These are phyloP conservation scores for Metschnikowia picachoensis DNA, from an alignment of 805 yeast species.

Conservation along the genomic window DNA sequence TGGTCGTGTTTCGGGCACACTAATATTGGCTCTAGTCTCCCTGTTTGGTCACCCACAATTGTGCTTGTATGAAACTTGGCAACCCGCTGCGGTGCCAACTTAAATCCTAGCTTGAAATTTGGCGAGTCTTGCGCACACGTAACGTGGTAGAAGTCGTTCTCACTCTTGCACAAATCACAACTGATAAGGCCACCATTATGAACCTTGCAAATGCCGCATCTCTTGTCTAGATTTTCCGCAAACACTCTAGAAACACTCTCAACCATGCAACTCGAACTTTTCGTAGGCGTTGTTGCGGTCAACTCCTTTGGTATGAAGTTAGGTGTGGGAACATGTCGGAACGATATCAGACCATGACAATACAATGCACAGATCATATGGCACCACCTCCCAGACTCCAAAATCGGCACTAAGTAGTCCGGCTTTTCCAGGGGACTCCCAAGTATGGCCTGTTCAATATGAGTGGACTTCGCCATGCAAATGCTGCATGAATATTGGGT, in stretches of 20 bases:
- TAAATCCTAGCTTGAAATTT: conserved; percentile 53
- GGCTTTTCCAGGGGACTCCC: conserved; percentile 44
- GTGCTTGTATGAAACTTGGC: conserved; percentile 14
- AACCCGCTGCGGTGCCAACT: conserved; percentile 24
- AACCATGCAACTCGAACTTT: conserved; percentile 16
- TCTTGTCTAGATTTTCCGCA: conserved; percentile 23
- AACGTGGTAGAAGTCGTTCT: conserved; percentile 36
- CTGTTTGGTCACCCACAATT: conserved; percentile 25
- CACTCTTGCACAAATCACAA: conserved; percentile 44
- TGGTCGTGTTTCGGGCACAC: conserved; percentile 41
- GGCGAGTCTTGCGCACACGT: conserved; percentile 56
- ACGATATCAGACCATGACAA: conserved; percentile 33
- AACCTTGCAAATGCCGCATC: conserved; percentile 45
- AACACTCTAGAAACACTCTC: conserved; percentile 28
- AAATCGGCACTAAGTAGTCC: conserved; percentile 68
- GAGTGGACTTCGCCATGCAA: conserved; percentile 55
- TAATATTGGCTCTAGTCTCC: conserved; percentile 43
- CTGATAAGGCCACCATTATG: conserved; percentile 47
- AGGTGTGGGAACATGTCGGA: conserved; percentile 11
- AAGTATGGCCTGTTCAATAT: conserved; percentile 41
- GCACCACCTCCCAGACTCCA: conserved; percentile 63
- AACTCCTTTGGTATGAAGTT: conserved; percentile 11
- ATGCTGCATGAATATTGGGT: conserved; percentile 60
- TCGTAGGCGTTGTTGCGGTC: conserved; percentile 4
- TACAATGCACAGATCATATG: conserved; percentile 72